Evolutionary conservation across 2,329 filamentous ascomycete genomes (phyloP).

Genomic region (Fusarium marasasianum): DNA sequence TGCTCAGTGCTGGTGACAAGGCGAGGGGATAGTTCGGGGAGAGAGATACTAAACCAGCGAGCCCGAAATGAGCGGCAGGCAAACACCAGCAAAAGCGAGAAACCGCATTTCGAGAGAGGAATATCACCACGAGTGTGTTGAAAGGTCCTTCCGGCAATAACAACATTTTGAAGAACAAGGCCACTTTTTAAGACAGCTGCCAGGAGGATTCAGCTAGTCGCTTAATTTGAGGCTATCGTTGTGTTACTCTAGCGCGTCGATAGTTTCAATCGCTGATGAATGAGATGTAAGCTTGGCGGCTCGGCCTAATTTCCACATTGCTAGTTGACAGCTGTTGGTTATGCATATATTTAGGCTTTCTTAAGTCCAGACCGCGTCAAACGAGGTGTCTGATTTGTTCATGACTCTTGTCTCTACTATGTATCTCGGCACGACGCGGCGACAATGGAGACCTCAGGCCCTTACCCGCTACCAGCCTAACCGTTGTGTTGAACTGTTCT

Average conservation of each 20-base stretch:
- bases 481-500: accelerated
- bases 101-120: neutral
- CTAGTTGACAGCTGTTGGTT: neutral
- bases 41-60: neutral
- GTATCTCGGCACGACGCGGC: neutral
- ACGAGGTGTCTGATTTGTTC: accelerated
- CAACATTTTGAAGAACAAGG: neutral
- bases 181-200: neutral
- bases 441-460: neutral
- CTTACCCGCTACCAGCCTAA: neutral
- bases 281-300: neutral
- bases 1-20: neutral
- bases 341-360: neutral
- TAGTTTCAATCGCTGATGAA: neutral
- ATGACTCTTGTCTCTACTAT: neutral
- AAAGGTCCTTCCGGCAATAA: neutral
- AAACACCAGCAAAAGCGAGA: neutral
- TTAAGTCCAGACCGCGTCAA: neutral
- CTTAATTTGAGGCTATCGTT: neutral
- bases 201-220: neutral
- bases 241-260: neutral
- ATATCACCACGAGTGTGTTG: neutral
- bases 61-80: neutral
- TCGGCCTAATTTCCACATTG: neutral
- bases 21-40: neutral